Conservation (phyloP, 495 filamentous ascomycete genomes). For the Penicillium turbatum region DNA sequence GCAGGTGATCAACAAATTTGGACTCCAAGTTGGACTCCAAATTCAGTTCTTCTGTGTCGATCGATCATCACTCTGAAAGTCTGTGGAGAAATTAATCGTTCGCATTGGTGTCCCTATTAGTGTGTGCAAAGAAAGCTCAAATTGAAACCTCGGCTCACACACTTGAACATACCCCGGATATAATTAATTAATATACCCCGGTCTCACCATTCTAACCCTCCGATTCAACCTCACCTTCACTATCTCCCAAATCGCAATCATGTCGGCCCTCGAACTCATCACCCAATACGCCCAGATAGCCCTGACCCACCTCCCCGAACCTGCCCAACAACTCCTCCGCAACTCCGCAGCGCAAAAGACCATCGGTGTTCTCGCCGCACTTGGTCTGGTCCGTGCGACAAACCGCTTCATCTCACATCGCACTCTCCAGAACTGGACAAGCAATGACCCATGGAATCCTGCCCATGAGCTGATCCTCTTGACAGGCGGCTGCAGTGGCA, state of each 20-base stretch:
- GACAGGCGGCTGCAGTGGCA: constrained; percentile 56
- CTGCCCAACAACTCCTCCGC: constrained; percentile 23
- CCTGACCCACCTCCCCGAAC: constrained; percentile 27
- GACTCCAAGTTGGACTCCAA: too few species aligned
- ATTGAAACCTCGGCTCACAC: too few species aligned
- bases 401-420: constrained; percentile 40
- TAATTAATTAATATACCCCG: background rate
- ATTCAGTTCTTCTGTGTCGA: background rate
- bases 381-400: constrained; percentile 37
- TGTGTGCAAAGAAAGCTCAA: background rate
- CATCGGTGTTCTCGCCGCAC: constrained; percentile 24
- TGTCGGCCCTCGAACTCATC: constrained; percentile 19
- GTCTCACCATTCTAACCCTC: background rate
- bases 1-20: background rate
- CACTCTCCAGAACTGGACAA: constrained; percentile 48
- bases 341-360: constrained; percentile 32
- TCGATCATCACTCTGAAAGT: background rate
- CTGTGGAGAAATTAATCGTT: background rate
- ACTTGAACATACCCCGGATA: too few species aligned
- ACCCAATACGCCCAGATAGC: constrained; percentile 30
- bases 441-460: constrained; percentile 38
- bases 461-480: constrained; percentile 52
- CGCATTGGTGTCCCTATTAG: background rate
- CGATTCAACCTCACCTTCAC: background rate
- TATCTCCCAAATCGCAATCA: background rate